A percentile compares a stretch with the other conserved stretches of the same genome.
Evolutionary conservation across 2,329 filamentous ascomycete species (phyloP).

Genomic region (Penicillium sp.): DNA sequence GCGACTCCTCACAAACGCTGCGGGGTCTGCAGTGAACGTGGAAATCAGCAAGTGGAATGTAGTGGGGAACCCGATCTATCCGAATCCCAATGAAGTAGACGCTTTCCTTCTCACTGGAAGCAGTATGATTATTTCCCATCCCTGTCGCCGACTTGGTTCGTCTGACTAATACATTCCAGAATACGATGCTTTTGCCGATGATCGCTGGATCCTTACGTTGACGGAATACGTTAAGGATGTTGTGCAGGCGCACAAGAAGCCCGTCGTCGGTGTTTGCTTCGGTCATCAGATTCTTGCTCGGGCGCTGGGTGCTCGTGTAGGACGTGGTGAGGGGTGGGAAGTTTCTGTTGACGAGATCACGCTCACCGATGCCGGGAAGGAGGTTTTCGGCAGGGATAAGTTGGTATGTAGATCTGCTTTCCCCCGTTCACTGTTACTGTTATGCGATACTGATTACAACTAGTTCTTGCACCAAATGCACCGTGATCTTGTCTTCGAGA

Average conservation of each 20-base stretch:
- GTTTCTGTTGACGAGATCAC: constrained; percentile 45
- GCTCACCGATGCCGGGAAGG: constrained; percentile 42
- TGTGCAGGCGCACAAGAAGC: constrained; percentile 21
- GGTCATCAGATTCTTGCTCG: constrained; percentile 52
- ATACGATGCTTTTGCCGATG: constrained; percentile 45
- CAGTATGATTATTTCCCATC: constrained; percentile 21
- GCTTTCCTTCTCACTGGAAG: constrained; percentile 31
- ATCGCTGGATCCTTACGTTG: constrained; percentile 48
- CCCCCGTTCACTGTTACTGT: background rate
- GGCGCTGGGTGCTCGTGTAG: constrained; percentile 40
- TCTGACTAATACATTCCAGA: constrained; percentile 14
- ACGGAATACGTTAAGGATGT: constrained; percentile 41
- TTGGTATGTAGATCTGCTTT: constrained; percentile 18
- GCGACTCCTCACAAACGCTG: constrained; percentile 15
- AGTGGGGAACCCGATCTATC: constrained; percentile 24
- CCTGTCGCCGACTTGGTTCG: background rate
- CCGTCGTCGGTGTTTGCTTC: constrained; percentile 50
- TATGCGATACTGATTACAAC: background rate
- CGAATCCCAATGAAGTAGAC: constrained; percentile 23
- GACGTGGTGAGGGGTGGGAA: constrained; percentile 47
- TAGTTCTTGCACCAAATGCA: constrained; percentile 49
- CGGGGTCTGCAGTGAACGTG: constrained; percentile 10
- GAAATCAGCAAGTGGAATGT: constrained; percentile 27
- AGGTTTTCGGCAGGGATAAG: constrained; percentile 36
- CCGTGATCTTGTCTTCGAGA: constrained; percentile 45